Base-by-base conservation (phyloP, 192 early-diverging fungal species). In the Dispira simplex region DNA sequence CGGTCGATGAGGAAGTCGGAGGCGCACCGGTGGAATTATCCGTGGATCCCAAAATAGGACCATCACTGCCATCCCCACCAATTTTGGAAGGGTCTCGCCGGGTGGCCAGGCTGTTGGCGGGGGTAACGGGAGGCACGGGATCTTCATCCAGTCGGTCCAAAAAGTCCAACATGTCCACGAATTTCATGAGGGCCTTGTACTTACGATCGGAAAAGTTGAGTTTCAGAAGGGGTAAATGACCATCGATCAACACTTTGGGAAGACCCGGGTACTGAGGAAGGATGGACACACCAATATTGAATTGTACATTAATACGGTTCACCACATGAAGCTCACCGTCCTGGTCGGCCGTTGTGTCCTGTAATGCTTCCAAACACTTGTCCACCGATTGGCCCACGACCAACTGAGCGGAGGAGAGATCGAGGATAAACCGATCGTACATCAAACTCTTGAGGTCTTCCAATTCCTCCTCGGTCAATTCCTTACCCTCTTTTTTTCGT, bases 161-260 rank as follows among this genome's bases (percentile, higher is more conserved):
- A 44, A 60, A 60, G 21, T 60, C 58, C 58, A 60, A 3, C 58
- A 60, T 60, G 58, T 60, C 58, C 39, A 60, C 58, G 2, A 60
- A 60, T 13, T 60, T 73, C 91, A 94, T 96, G 8, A 96, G 75
- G 0, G 83, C 82, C 65, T 87, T 85, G 79, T 96, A 95, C 70
- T 98, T 98, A 58, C 83, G 77, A 71, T 98, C 92, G 0, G 93
- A 95, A 39, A 98, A 83, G 69, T 91, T 95, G 25, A 95, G 70
- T 57, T 91, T 84, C 44, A 98, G 66, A 20, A 88, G 69, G 0
- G 93, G 91, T 64, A 98, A 70, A 11, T 86, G 80, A 28, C 90
- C 93, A 46, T 84, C 80, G 8, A 98, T 71, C 54, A 81, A 78
- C 60, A 91, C 83, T 62, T 80, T 79, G 52, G 93, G 77, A 63